Base-by-base conservation (phyloP, 768 basidiomycete genomes). In the Boletus speciosus region DNA sequence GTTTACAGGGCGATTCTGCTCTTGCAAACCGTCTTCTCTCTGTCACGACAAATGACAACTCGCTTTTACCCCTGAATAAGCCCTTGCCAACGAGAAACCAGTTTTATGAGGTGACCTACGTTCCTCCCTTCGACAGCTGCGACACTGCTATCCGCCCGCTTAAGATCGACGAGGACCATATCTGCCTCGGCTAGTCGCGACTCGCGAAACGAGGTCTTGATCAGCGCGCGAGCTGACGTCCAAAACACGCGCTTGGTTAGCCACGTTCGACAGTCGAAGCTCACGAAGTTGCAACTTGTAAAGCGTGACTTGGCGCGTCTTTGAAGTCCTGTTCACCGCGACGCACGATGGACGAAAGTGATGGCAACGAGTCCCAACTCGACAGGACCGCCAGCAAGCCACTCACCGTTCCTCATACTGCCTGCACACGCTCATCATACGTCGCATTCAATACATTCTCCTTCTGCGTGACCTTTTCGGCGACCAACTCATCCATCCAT, bases 381-480 rank as follows among this genome's bases (percentile, higher is more conserved):
- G 7, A 42, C 27, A n/a, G 2, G 0, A 9, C 29, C 8, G 1
- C 23, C 16, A 8, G 36, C 8, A 5, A 6, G 8, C 6, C 9
- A 69, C 83, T 29, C 61, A 93, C 93, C 96, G 82, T 65, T 96
- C 96, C 70, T 95, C 94, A 62, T 96, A 98, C 70, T 98, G 25
- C 98, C 47, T 92, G 79, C 67, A 98, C 78, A 61, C 86, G 87
- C 73, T 99, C 97, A 63, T 99, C 97, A 60, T 97, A 98, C 6
- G 91, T 94, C 15, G 96, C 97, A 60, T 96, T 91, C 19, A 98
- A 77, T 73, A 98, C 97, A 53, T 95, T 96, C 75, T 98, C 93
- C 73, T 98, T 98, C 70, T 91, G 89, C 3, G 77, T 75, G 34
- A 98, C 88, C 65, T 87, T 88, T 61, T 98, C 96, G 56, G 84